Evolutionary conservation across 2,329 filamentous ascomycete genomes (phyloP), one percentile per base, ranked within the genome.

Genomic region (Rhytidhysteron rufulum): DNA sequence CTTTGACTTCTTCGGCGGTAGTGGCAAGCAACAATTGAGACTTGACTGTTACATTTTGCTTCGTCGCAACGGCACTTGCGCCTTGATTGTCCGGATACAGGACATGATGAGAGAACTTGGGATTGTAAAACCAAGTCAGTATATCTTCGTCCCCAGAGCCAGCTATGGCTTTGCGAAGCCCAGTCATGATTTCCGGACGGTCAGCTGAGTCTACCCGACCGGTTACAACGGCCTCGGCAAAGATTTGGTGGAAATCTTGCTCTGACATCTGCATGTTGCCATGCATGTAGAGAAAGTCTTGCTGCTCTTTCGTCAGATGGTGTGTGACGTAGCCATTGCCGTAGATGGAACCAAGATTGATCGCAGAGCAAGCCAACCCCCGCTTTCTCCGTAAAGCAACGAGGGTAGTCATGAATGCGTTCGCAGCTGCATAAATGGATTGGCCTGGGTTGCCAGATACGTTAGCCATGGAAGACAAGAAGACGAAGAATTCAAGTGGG

Each of bases 261-360:
- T 43, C 41, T 10, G 40, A 42, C 15, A 42, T 18, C 9, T 8
- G 30, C 37, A 43, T 36, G 34, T 34, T 31, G 18, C 31, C 43
- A 19, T 39, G 35, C 3, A 31, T 25, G 15, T 27, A 17, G 4
- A 31, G 9, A 32, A 43, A 46, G 33, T 35, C 13, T 22, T 40
- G n/a, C n/a, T n/a, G n/a, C n/a, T n/a, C n/a, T n/a, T n/a, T n/a
- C n/a, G n/a, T n/a, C n/a, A n/a, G n/a, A n/a, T n/a, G n/a, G n/a
- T n/a, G n/a, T n/a, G n/a, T n/a, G n/a, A 71, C 54, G 42, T 68
- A 71, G 0, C 73, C 73, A 3, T 66, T 48, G 4, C 68, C 73
- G 2, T 65, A 42, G 3, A 74, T 50, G 11, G 50, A 39, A 2
- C 66, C 62, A 13, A 72, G 60, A 34, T 66, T 46, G 24, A 73